Evolutionary conservation across 352 stramenopile species (phyloP), one percentile per base, ranked within the genome.

Genomic region (Sclerospora graminicola): DNA sequence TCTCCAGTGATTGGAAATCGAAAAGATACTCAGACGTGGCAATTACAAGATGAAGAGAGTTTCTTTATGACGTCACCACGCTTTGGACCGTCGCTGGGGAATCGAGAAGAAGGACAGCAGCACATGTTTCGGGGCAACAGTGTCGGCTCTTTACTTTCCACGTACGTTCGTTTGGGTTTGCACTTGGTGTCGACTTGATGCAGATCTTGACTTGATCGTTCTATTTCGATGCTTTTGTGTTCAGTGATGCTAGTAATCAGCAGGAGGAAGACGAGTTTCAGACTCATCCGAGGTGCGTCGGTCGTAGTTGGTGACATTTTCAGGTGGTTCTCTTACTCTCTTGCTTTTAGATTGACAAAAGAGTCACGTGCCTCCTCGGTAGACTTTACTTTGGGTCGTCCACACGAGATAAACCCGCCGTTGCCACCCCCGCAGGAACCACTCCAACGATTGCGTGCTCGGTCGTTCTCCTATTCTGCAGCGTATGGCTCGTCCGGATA

Each of bases 391-490:
- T 63, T 79, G 34, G 63, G 43, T 43, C 69, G 60, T 1, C 59
- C 64, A 9, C 43, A 51, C 7, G 65, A 82, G 6, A 41, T 82
- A 30, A 87, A 71, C 16, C 77, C 77, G 14, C 77, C 77, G 29
- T 47, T 89, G 5, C 77, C 77, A n/a, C 77, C 73, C 14, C 54
- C 67, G 1, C 65, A 79, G 32, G 74, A 89, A 27, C 69, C 73
- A 10, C 46, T 82, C 8, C 70, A 86, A 54, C 71, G 74, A 9
- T 39, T 85, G n/a, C 77, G 77, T 21, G 77, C 74, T 2, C 68
- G 75, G 10, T 89, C 77, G 24, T 89, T 89, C 30, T 89, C 77
- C 43, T 84, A 85, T 44, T 86, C 77, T 2, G 57, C 67, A 21
- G 57, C 50, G 11, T 86, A 86, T 36, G 69, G 70, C 1, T 47